These are phyloP conservation scores for Aleurites moluccanus DNA, from an alignment of 441 rosid species.

Conservation along the genomic window DNA sequence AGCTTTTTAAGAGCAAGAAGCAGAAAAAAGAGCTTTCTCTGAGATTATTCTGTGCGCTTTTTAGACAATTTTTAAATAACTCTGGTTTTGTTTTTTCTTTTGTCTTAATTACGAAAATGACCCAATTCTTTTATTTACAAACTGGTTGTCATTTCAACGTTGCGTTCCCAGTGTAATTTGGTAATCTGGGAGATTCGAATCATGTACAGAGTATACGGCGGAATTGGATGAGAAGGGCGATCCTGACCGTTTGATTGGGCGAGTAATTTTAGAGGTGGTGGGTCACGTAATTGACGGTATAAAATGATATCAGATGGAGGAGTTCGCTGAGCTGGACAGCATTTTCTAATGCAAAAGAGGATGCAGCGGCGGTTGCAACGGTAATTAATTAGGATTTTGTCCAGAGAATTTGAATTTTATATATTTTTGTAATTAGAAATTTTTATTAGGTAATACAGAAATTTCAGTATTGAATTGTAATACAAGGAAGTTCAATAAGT, in stretches of 20 bases:
- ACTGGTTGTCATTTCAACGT: slow-evolving; percentile 3
- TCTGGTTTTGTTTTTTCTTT: not conserved
- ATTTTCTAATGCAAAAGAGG: not conserved
- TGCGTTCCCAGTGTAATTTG: no score
- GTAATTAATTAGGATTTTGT: slow-evolving; percentile 11
- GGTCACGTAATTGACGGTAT: not conserved
- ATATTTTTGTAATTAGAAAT: not conserved
- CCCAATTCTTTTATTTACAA: not conserved
- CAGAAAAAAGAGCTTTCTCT: not conserved
- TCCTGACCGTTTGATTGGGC: slow-evolving; percentile 9
- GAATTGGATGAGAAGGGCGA: slow-evolving; percentile 5
- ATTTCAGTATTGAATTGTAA: not conserved
- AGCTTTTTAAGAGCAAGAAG: not conserved
- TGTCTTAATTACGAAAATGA: slow-evolving; percentile 7
- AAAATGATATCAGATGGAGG: not conserved
- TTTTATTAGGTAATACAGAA: not conserved
- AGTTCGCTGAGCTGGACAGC: slow-evolving; percentile 11
- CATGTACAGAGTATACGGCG: not conserved
- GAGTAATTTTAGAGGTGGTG: not conserved
- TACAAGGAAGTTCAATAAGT: not conserved
- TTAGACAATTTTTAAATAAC: slow-evolving; percentile 10
- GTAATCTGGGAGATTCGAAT: not conserved
- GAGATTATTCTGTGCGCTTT: not conserved
- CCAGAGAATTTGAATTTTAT: not conserved
- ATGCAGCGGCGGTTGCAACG: slow-evolving; percentile 12